Conservation (phyloP, 2,329 filamentous ascomycete species). For the Talaromyces sp. region DNA sequence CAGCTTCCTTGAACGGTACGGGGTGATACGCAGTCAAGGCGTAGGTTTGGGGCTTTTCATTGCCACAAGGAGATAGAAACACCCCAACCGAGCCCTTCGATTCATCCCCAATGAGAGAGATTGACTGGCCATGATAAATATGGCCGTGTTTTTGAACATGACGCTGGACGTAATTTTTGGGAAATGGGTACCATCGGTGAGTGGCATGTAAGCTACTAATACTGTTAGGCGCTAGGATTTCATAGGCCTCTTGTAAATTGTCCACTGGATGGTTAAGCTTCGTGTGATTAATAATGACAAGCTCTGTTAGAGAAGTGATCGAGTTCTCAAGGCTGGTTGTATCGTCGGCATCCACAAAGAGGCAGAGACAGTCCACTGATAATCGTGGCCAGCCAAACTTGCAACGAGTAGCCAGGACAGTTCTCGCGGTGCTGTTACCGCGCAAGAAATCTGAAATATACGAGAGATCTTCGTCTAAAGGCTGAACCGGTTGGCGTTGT, state of each 20-base stretch:
- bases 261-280: background rate
- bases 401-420: slow-evolving; percentile 2
- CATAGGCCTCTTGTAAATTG: background rate
- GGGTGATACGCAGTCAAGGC: slow-evolving; percentile 6
- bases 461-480: slow-evolving; percentile 1
- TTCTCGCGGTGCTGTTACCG: background rate
- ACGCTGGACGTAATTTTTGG: background rate
- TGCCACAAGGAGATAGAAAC: slow-evolving; percentile 3
- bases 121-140: slow-evolving; percentile 9
- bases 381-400: slow-evolving; percentile 4
- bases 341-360: slow-evolving; percentile 6
- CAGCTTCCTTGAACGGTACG: background rate
- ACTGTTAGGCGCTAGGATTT: background rate
- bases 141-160: background rate
- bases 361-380: slow-evolving; percentile 4
- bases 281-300: background rate
- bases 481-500: background rate
- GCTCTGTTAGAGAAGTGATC: background rate
- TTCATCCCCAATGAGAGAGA: slow-evolving; percentile 5
- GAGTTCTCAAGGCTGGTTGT: background rate
- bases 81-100: slow-evolving; percentile 8
- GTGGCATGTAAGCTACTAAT: background rate
- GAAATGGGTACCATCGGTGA: background rate
- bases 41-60: background rate
- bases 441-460: background rate